Evolutionary conservation across 768 basidiomycete genomes (phyloP), one percentile per base, ranked within the genome.

Genomic region (Pleurotus pulmonarius): DNA sequence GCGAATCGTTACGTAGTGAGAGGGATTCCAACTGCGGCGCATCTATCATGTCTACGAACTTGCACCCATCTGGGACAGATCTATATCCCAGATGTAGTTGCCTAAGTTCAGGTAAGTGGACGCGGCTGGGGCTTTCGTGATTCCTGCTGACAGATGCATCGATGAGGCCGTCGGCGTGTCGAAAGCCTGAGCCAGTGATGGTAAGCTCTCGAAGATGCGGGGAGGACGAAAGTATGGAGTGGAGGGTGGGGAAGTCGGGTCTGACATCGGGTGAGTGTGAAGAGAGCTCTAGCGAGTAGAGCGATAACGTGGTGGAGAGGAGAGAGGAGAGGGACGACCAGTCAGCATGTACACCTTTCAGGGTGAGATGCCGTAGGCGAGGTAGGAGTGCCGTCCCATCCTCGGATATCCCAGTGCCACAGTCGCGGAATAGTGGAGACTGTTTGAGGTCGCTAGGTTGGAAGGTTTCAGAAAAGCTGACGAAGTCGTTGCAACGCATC

Each of bases 401-500:
- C 6, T 58, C 47, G 13, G 55, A 39, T 38, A 65, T 57, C 45
- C 60, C 57, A 55, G 64, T 60, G 39, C 64, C 58, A 4, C 59
- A 55, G 34, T 70, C 60, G 49, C 65, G 63, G 5, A 78, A 69
- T 56, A 74, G 74, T 3, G 64, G 60, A 11, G 71, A 70, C 12
- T 66, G 64, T 56, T 70, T 73, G 64, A 78, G 67, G 4, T 69
- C 59, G 9, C 56, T 56, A 4, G 82, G 80, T 57, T 71, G 71
- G 65, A 85, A 83, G 24, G 66, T 60, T 15, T 69, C 69, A 4
- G 70, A 70, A 62, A 76, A 78, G 60, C 78, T 75, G 51, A 75
- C 72, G 61, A 78, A 82, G 56, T 83, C 81, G 61, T 84, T 84
- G 68, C 82, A 86, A 29, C 80, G 79, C 76, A 85, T 82, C 16